These are phyloP conservation scores for Chara braunii DNA, from an alignment of 139 green algal genomes.

Conservation along the genomic window DNA sequence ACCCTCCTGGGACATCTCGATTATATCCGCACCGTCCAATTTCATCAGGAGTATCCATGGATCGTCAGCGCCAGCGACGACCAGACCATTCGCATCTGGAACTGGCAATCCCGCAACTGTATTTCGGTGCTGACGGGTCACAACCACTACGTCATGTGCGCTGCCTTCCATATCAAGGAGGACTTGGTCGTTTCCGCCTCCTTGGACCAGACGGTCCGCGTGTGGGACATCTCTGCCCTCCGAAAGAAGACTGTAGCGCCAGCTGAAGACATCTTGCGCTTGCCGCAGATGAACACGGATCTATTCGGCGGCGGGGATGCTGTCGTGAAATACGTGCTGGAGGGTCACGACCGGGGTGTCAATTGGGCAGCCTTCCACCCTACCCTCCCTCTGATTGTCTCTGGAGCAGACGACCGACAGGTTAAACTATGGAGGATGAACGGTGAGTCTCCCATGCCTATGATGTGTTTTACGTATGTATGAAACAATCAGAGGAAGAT, in stretches of 20 bases:
- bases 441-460: conserved; percentile 24
- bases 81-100: conserved; percentile 98
- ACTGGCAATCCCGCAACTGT: conserved; percentile 94
- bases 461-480: too few relatives aligned
- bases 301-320: conserved; percentile 95
- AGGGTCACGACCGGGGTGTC: conserved; percentile 96
- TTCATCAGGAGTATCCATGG: conserved; percentile 88
- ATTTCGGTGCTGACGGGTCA: conserved; percentile 96
- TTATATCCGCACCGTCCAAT: conserved; percentile 96
- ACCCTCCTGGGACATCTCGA: conserved; percentile 97
- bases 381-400: conserved; percentile 94
- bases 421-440: conserved; percentile 99
- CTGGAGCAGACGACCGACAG: conserved; percentile 95
- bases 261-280: conserved; percentile 74
- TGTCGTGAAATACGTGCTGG: conserved; percentile 98
- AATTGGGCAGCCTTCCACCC: conserved; percentile 99
- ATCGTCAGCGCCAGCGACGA: conserved; percentile 94
- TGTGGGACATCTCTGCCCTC: conserved; percentile 96
- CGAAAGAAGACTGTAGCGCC: conserved; percentile 87
- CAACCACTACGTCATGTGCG: conserved; percentile 99
- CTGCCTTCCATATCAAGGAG: conserved; percentile 93
- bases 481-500: too few relatives aligned
- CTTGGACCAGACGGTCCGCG: conserved; percentile 92
- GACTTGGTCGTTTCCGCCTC: conserved; percentile 83
- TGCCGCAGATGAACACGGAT: conserved; percentile 81